phyloP scores from a whole-genome alignment of 495 filamentous ascomycete species.

The Aspergillus campestris region DNA sequence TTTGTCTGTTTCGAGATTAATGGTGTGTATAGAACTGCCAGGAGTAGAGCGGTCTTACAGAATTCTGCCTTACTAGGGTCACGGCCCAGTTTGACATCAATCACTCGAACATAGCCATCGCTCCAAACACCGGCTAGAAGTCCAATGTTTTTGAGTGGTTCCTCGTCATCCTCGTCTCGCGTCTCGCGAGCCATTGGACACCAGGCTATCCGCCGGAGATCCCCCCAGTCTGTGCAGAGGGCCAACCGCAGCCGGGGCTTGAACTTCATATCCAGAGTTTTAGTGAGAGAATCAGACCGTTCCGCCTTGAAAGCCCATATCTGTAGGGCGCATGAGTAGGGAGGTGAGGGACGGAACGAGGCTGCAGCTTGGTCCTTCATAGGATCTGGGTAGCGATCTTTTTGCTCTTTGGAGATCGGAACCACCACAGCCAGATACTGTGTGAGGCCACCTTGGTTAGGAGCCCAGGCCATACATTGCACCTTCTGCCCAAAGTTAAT shows the following conservation, averaged over 20 bases:
- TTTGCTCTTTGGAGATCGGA: slow-evolving; percentile 30
- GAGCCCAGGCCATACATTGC: slow-evolving; percentile 49
- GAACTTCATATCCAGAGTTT: slow-evolving; percentile 30
- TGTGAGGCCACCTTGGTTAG: slow-evolving; percentile 39
- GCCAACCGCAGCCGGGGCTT: slow-evolving; percentile 38
- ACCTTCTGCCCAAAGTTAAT: slow-evolving; percentile 46
- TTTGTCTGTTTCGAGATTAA: slow-evolving; percentile 27
- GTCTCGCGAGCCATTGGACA: slow-evolving; percentile 44
- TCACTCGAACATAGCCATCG: slow-evolving; percentile 53
- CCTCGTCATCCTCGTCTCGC: slow-evolving; percentile 26
- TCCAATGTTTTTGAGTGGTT: slow-evolving; percentile 36
- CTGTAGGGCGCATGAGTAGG: slow-evolving; percentile 45
- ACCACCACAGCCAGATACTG: slow-evolving; percentile 50
- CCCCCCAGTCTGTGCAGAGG: slow-evolving; percentile 57
- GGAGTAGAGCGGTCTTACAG: slow-evolving; percentile 15
- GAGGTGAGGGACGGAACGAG: slow-evolving; percentile 38
- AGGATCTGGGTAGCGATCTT: slow-evolving; percentile 12
- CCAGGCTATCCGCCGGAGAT: slow-evolving; percentile 52
- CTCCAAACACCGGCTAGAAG: slow-evolving; percentile 54
- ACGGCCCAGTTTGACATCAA: slow-evolving; percentile 41
- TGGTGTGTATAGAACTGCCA: background rate
- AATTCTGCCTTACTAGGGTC: slow-evolving; percentile 27
- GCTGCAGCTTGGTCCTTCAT: slow-evolving; percentile 25
- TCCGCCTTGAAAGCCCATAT: slow-evolving; percentile 49
- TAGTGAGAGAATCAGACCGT: slow-evolving; percentile 14